Evolutionary conservation across 1,284 basidiomycete genomes (phyloP).

Genomic region (Mycocalia duriaeana): DNA sequence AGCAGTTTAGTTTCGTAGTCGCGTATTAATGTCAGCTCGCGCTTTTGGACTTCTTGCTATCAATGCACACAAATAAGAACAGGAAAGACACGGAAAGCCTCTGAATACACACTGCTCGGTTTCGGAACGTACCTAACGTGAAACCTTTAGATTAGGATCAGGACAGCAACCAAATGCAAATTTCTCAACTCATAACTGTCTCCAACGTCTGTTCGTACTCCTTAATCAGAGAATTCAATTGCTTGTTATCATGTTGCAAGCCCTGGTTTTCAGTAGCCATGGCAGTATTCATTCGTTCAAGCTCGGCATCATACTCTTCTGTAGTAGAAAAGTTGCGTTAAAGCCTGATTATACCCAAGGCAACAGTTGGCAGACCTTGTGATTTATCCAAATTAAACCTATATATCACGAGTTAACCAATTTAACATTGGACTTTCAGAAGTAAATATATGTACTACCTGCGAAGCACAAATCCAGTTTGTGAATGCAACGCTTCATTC

Average conservation of each 20-base stretch:
- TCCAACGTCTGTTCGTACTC: slow-evolving; percentile 98
- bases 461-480: slow-evolving; percentile 89
- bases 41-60: slow-evolving; percentile 90
- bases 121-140: slow-evolving; percentile 62
- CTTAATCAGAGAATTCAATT: slow-evolving; percentile 84
- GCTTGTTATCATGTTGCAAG: slow-evolving; percentile 93
- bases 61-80: not conserved
- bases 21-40: slow-evolving; percentile 85
- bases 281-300: slow-evolving; percentile 85
- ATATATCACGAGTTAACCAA: slow-evolving; percentile 1
- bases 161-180: slow-evolving; percentile 1
- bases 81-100: slow-evolving; percentile 39
- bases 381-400: slow-evolving; percentile 90
- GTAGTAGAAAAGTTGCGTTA: slow-evolving; percentile 8
- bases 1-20: slow-evolving; percentile 88
- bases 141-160: slow-evolving; percentile 5
- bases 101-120: slow-evolving; percentile 90
- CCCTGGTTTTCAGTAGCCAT: slow-evolving; percentile 84
- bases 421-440: not conserved
- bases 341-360: slow-evolving; percentile 5
- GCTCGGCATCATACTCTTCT: slow-evolving; percentile 91
- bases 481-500: slow-evolving; percentile 63
- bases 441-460: slow-evolving; percentile 40
- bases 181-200: slow-evolving; percentile 75
- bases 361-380: slow-evolving; percentile 53